Evolutionary conservation across 306 rosid species (phyloP), one percentile per base, ranked within the genome.

Genomic region (Morella rubra): DNA sequence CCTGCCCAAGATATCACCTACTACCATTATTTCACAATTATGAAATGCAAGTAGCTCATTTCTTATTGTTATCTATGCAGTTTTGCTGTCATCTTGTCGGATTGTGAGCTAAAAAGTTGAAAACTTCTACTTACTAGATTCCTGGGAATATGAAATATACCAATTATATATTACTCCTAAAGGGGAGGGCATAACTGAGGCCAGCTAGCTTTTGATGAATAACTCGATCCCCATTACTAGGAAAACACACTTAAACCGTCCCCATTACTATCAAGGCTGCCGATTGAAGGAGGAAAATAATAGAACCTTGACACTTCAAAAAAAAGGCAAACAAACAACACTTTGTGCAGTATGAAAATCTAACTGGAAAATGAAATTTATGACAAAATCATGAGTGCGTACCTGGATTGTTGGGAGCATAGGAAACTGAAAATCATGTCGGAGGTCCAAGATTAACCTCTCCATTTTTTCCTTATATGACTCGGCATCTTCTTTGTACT

Each of bases 401-500:
- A 93, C 97, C 97, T 90, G 96, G 73, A 92, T 78, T 47, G 92
- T 88, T 7, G 96, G 98, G 56, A 94, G 88, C 84, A 83, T 60
- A 1, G 98, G 96, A 72, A 83, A 77, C 71, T 84, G 82, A 14
- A 94, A 82, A 82, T 92, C 93, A 69, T 69, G 65, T 7, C 95
- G 87, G 54, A 94, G 66, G 50, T 89, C 86, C 2, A 71, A 49
- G 77, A 94, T 90, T 14, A 92, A 85, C 79, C 85, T 89, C 15
- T 27, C 81, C 72, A 95, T 10, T 69, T 80, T 81, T 41, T 4
- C 52, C 9, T 76, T 66, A 37, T 95, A 92, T 0, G 85, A 22
- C 4, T 83, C 71, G 0, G 96, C 92, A 71, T 88, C 96, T 15
- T 54, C 52, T 9, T 44, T 32, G 62, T 13, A 70, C 22, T 40